phyloP scores from a whole-genome alignment of 768 basidiomycete genomes.

The Boletus reticuloceps region DNA sequence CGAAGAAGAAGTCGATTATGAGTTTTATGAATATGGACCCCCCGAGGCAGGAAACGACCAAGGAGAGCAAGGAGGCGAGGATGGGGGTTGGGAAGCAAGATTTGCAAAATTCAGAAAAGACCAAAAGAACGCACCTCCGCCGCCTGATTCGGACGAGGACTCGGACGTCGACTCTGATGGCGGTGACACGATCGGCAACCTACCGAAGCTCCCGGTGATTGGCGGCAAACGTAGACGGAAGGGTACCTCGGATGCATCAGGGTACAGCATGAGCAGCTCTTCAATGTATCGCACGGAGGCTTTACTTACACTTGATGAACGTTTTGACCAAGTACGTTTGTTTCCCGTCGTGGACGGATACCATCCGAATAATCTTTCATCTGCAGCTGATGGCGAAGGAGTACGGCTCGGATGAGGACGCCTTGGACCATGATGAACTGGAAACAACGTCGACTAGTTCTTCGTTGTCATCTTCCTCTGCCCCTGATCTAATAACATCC shows the following conservation, averaged over 20 bases:
- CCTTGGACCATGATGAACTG: conserved; percentile 48
- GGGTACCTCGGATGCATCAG: conserved; percentile 81
- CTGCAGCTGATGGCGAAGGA: conserved; percentile 71
- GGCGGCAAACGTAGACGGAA: conserved; percentile 73
- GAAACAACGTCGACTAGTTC: conserved; percentile 38
- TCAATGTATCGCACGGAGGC: conserved; percentile 94
- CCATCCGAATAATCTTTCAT: not conserved
- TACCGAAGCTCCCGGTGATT: conserved; percentile 76
- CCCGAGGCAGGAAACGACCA: conserved; percentile 19
- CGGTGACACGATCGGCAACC: conserved; percentile 75
- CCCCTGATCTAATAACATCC: conserved; percentile 73
- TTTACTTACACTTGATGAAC: conserved; percentile 84
- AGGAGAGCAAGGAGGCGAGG: conserved; percentile 29
- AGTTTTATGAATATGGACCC: conserved; percentile 54
- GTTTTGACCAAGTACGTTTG: conserved; percentile 83
- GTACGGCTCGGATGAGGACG: conserved; percentile 64
- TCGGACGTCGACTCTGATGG: conserved; percentile 62
- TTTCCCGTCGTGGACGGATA: not conserved
- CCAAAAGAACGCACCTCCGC: conserved; percentile 26
- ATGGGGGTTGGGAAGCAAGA: conserved; percentile 68
- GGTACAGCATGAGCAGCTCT: conserved; percentile 96
- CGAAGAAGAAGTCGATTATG: conserved; percentile 66
- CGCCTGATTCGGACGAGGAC: conserved; percentile 49
- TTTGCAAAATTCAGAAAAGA: conserved; percentile 77
- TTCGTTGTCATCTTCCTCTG: conserved; percentile 50